Conservation (phyloP, 1,284 basidiomycete genomes). For the Sphaerobolus stellatus region DNA sequence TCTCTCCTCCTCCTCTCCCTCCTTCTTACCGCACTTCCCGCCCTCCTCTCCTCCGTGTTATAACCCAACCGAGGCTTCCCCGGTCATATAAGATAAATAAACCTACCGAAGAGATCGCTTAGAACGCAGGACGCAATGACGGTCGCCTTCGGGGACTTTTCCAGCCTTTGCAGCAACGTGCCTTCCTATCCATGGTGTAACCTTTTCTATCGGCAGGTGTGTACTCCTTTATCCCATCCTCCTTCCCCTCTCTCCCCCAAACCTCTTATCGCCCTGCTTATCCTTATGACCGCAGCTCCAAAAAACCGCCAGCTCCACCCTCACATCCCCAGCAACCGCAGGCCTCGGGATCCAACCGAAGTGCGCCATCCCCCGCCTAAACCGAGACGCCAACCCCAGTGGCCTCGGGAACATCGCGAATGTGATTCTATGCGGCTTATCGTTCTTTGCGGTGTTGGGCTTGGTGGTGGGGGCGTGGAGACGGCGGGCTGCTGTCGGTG, state of each 20-base stretch:
- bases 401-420: slow-evolving; percentile 70
- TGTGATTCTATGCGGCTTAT: slow-evolving; percentile 63
- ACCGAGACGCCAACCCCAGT: slow-evolving; percentile 23
- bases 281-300: slow-evolving; percentile 33
- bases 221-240: slow-evolving; percentile 13
- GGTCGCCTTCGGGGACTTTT: slow-evolving; percentile 56
- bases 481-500: slow-evolving; percentile 52
- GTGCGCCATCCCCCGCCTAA: slow-evolving; percentile 52
- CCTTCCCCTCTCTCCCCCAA: not conserved
- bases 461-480: slow-evolving; percentile 47
- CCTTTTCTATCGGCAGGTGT: slow-evolving; percentile 65
- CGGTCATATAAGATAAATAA: too few species aligned
- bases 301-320: slow-evolving; percentile 29
- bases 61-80: too few species aligned
- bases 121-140: too few species aligned
- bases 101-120: too few species aligned
- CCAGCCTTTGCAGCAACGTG: slow-evolving; percentile 51
- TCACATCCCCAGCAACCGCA: slow-evolving; percentile 43
- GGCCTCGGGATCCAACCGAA: slow-evolving; percentile 58
- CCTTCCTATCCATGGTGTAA: slow-evolving; percentile 74
- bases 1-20: too few species aligned
- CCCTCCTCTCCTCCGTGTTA: too few species aligned
- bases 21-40: too few species aligned
- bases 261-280: not conserved
- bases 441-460: slow-evolving; percentile 48